Base-by-base conservation (phyloP, 192 early-diverging fungal genomes). In the Umbelopsis sp. region DNA sequence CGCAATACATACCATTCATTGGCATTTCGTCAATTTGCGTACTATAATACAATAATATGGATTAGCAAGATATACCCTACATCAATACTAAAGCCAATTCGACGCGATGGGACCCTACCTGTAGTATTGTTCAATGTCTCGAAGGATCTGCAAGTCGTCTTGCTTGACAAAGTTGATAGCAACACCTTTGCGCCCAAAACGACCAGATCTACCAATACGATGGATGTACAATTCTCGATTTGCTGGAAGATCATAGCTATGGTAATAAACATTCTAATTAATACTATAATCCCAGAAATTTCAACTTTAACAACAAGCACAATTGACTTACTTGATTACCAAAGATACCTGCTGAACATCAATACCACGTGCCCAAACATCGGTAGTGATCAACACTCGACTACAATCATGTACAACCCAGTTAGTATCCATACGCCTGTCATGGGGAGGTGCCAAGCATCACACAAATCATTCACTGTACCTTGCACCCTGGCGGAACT, bases 21-120 rank as follows among this genome's bases (percentile, higher is more conserved):
- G 97, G 97, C 96, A 99, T 98, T 87, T 99, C 97, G 77, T 98
- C 96, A 78, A 97, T 90, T 89, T 99, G 96, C 77, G 97, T 99
- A 86, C 56, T 62, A 62, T 62, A 12, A 8, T 53, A 7, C 8
- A 11, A 25, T n/a, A 22, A 24, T 25, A 24, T 22, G 4, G 11
- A 3, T 10, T 53, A 26, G 52, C 26, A 26, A 53, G 0, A 25
- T 62, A 34, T 62, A 8, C n/a, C 31, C n/a, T n/a, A 8, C 24
- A 24, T 26, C 8, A 2, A 53, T 24, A 25, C 22, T 25, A 12
- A 14, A 2, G 25, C 22, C 8, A 26, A 4, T 14, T 10, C 11
- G 0, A 53, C n/a, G 0, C n/a, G n/a, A n/a, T n/a, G n/a, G n/a
- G 1, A 26, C n/a, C 29, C 34, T 34, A 62, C 56, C 93, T 95